Conservation (phyloP, 352 stramenopile species). For the Pseudoperonospora humuli region DNA sequence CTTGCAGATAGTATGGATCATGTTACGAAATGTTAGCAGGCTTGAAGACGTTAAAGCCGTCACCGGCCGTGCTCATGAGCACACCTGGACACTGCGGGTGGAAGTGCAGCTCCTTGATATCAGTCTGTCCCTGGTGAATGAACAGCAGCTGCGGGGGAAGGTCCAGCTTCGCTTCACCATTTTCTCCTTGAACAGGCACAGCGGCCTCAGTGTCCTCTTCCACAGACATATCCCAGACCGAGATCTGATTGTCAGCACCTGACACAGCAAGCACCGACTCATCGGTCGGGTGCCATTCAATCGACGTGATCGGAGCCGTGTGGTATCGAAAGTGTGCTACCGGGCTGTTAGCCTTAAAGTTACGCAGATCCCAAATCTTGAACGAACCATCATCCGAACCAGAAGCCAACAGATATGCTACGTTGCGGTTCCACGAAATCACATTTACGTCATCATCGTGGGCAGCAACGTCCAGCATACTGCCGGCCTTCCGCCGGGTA, state of each 20-base stretch:
- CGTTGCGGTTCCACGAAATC: slow-evolving; percentile 97
- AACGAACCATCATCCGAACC: slow-evolving; percentile 97
- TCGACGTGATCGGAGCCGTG: slow-evolving; percentile 94
- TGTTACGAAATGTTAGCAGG: slow-evolving; percentile 90
- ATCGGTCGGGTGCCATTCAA: slow-evolving; percentile 99
- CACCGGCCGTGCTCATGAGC: slow-evolving; percentile 93
- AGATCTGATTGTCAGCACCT: slow-evolving; percentile 94
- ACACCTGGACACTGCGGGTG: slow-evolving; percentile 97
- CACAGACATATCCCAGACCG: slow-evolving; percentile 99
- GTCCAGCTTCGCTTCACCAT: slow-evolving; percentile 66
- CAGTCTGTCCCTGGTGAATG: slow-evolving; percentile 97
- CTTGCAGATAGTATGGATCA: no score
- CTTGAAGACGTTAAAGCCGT: slow-evolving; percentile 98
- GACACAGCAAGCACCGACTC: slow-evolving; percentile 95
- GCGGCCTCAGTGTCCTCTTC: slow-evolving; percentile 91
- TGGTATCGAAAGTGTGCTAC: slow-evolving; percentile 94
- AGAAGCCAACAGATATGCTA: slow-evolving; percentile 95
- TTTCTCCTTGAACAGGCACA: slow-evolving; percentile 32
- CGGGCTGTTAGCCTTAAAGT: slow-evolving; percentile 85
- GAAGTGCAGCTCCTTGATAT: slow-evolving; percentile 99
- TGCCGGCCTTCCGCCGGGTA: slow-evolving; percentile 86
- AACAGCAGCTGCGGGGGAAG: slow-evolving; percentile 98
- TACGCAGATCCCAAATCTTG: slow-evolving; percentile 95
- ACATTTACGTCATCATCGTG: slow-evolving; percentile 98
- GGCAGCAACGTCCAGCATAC: slow-evolving; percentile 91